A percentile compares a stretch with the other conserved stretches of the same genome.
Conservation (phyloP, 1,284 basidiomycete genomes). For the Xerocomus amazonicus region DNA sequence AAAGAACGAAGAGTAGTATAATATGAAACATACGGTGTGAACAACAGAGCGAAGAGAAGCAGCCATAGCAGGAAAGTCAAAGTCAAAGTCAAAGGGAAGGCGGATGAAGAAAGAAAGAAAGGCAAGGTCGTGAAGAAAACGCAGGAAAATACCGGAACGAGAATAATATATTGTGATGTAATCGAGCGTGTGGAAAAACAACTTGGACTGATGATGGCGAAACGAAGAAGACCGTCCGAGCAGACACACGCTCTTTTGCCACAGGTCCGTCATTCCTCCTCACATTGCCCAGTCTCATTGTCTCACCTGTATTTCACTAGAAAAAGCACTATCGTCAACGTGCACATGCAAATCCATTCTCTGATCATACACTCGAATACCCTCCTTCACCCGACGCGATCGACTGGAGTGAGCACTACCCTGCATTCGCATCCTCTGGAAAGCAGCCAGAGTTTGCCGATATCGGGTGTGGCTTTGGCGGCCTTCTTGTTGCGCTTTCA, state of each 20-base stretch:
- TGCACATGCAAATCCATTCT: slow-evolving; percentile 98
- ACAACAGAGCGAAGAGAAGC: slow-evolving; percentile 40
- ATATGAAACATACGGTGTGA: slow-evolving; percentile 43
- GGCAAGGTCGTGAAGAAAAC: slow-evolving; percentile 3
- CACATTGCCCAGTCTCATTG: no score
- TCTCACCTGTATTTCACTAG: slow-evolving; percentile 37
- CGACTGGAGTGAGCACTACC: slow-evolving; percentile 88
- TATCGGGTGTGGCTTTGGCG: slow-evolving; percentile 97
- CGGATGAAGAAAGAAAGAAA: slow-evolving; percentile 3
- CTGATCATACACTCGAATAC: slow-evolving; percentile 91
- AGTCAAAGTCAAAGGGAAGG: background rate
- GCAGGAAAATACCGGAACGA: slow-evolving; percentile 29
- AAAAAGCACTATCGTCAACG: slow-evolving; percentile 97
- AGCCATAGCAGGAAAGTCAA: slow-evolving; percentile 20
- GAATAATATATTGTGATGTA: background rate
- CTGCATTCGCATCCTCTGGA: slow-evolving; percentile 55
- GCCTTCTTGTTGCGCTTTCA: slow-evolving; percentile 86
- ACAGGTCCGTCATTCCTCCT: slow-evolving; percentile 19
- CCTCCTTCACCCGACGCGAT: slow-evolving; percentile 77
- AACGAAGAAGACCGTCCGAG: slow-evolving; percentile 25
- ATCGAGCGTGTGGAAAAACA: background rate
- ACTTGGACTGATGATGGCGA: slow-evolving; percentile 20
- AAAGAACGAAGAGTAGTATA: background rate
- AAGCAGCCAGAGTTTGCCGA: slow-evolving; percentile 92
- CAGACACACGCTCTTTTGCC: slow-evolving; percentile 20